Percentiles rank a stretch among this genome's conserved stretches.
Conservation (phyloP, 495 filamentous ascomycete genomes). For the Hypoxylon cercidicola region DNA sequence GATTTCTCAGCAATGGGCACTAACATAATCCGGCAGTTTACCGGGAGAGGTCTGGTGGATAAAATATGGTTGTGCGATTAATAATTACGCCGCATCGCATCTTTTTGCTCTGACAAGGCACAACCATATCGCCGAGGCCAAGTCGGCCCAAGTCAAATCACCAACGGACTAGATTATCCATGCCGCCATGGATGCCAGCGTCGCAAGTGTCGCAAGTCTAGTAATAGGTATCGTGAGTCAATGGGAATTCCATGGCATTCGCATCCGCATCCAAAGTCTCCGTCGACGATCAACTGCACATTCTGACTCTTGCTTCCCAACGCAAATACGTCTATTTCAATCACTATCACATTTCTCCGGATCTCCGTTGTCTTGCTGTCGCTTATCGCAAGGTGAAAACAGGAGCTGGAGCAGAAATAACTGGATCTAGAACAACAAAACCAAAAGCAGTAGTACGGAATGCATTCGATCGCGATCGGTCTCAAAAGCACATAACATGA, state of each 20-base stretch:
- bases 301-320: slow-evolving; percentile 25
- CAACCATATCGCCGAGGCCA: slow-evolving; percentile 36
- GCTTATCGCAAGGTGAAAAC: slow-evolving; percentile 14
- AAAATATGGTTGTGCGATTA: slow-evolving; percentile 5
- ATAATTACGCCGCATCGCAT: slow-evolving; percentile 21
- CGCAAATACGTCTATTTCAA: neutral
- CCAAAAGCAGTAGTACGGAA: slow-evolving; percentile 1
- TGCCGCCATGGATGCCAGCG: neutral
- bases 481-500: slow-evolving; percentile 16
- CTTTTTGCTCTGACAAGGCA: slow-evolving; percentile 10
- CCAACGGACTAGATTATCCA: neutral
- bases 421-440: no score
- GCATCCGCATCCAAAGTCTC: neutral
- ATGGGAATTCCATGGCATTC: slow-evolving; percentile 14
- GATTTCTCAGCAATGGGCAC: slow-evolving; percentile 36
- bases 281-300: slow-evolving; percentile 18
- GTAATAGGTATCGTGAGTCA: no score
- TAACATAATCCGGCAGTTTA: slow-evolving; percentile 20
- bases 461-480: slow-evolving; percentile 28
- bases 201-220: no score
- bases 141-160: slow-evolving; percentile 6
- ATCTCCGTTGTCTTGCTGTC: slow-evolving; percentile 20
- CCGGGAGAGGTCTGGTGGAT: slow-evolving; percentile 19
- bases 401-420: no score
- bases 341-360: slow-evolving; percentile 11